Percentiles rank a stretch among this genome's conserved stretches.
Conservation (phyloP, 2,329 filamentous ascomycete species). For the Colletotrichum eleusines region DNA sequence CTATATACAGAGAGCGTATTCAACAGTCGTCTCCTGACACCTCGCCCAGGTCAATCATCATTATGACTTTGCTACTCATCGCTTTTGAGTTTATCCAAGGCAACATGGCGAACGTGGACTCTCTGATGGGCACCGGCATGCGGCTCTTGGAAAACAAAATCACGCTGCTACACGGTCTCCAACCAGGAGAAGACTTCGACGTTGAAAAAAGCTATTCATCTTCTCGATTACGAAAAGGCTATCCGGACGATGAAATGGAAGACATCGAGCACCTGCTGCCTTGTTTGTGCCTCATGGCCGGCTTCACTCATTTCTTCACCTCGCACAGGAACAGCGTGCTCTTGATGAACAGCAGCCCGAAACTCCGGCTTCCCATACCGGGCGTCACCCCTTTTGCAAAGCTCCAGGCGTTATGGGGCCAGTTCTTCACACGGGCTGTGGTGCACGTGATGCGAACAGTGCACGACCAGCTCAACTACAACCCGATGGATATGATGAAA, state of each 20-base stretch:
- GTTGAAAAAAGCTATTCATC: background rate
- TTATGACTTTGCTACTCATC: conserved; percentile 42
- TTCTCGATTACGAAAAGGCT: background rate
- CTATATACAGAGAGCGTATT: conserved; percentile 38
- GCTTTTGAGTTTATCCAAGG: conserved; percentile 43
- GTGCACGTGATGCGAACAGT: conserved; percentile 36
- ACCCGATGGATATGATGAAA: background rate
- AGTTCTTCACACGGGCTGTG: conserved; percentile 40
- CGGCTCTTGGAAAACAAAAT: conserved; percentile 28
- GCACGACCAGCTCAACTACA: conserved; percentile 25
- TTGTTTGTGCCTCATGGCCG: conserved; percentile 36
- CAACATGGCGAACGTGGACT: conserved; percentile 38
- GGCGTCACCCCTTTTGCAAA: conserved; percentile 10
- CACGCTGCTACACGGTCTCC: background rate
- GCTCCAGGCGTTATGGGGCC: conserved; percentile 37
- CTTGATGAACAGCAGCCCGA: conserved; percentile 22
- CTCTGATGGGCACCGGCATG: conserved; percentile 33
- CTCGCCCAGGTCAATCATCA: conserved; percentile 39
- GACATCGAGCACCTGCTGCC: conserved; percentile 39
- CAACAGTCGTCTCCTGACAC: conserved; percentile 2
- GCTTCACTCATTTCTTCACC: conserved; percentile 39
- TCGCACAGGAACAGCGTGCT: conserved; percentile 22
- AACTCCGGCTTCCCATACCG: conserved; percentile 13
- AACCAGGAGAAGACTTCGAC: background rate
- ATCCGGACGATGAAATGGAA: conserved; percentile 33